phyloP scores from a whole-genome alignment of 1,284 basidiomycete genomes.

The Schizophyllum amplum region DNA sequence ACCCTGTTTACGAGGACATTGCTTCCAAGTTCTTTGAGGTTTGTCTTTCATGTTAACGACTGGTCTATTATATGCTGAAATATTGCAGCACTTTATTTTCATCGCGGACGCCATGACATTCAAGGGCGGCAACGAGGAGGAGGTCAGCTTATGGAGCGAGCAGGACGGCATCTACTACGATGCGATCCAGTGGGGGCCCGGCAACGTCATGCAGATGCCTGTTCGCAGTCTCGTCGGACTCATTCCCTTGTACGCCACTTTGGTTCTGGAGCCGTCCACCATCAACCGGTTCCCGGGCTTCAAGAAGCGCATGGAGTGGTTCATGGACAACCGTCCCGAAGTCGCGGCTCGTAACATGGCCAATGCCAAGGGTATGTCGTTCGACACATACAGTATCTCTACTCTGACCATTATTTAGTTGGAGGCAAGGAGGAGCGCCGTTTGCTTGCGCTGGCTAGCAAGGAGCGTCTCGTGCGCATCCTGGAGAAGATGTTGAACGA shows the following conservation, averaged over 20 bases:
- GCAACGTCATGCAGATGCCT: constrained; percentile 83
- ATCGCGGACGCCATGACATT: constrained; percentile 98
- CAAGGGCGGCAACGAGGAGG: constrained; percentile 58
- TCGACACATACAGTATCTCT: constrained; percentile 2
- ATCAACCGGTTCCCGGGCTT: constrained; percentile 93
- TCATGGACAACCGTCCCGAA: constrained; percentile 86
- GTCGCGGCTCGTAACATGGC: constrained; percentile 90
- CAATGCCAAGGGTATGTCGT: constrained; percentile 78
- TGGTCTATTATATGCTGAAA: constrained; percentile 3
- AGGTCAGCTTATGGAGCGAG: constrained; percentile 90
- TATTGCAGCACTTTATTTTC: constrained; percentile 81
- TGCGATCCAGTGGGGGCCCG: constrained; percentile 85
- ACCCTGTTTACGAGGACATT: constrained; percentile 96
- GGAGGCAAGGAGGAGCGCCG: constrained; percentile 82
- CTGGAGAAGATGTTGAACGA: constrained; percentile 97
- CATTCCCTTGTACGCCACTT: constrained; percentile 91
- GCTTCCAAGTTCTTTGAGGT: constrained; percentile 98
- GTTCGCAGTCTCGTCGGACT: constrained; percentile 91
- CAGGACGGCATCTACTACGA: constrained; percentile 98
- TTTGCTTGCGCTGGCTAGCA: constrained; percentile 84
- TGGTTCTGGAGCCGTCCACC: constrained; percentile 85
- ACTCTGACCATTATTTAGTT: constrained; percentile 29
- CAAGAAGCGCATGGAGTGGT: constrained; percentile 98
- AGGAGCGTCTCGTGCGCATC: constrained; percentile 84
- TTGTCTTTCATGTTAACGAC: constrained; percentile 12